A percentile compares a stretch with the other conserved stretches of the same genome.
Evolutionary conservation across 1,284 basidiomycete species (phyloP).

Genomic region (Bjerkandera adusta): DNA sequence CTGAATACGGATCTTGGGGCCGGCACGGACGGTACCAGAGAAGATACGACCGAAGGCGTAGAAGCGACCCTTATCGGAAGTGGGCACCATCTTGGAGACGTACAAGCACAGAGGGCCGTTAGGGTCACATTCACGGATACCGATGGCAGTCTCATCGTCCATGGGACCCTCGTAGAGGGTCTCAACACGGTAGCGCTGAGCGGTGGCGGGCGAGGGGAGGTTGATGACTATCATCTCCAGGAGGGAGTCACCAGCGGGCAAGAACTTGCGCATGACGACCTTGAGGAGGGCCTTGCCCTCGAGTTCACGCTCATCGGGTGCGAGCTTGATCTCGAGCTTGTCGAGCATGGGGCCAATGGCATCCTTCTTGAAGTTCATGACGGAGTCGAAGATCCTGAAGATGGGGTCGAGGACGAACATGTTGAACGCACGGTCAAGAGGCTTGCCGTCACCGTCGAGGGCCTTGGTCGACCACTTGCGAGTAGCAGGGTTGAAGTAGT

Average conservation of each 20-base stretch:
- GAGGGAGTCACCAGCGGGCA: constrained; percentile 97
- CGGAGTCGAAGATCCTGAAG: constrained; percentile 97
- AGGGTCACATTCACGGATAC: constrained; percentile 98
- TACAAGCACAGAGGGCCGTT: constrained; percentile 97
- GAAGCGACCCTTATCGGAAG: constrained; percentile 99
- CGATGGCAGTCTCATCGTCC: constrained; percentile 99
- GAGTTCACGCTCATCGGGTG: constrained; percentile 88
- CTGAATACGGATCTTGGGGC: constrained; percentile 99
- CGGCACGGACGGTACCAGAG: constrained; percentile 95
- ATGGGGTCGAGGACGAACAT: constrained; percentile 99
- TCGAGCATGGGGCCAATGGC: constrained; percentile 84
- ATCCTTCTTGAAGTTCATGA: constrained; percentile 99
- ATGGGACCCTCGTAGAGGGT: constrained; percentile 99
- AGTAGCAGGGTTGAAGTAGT: constrained; percentile 98
- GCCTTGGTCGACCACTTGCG: constrained; percentile 94
- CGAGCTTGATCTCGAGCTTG: constrained; percentile 95
- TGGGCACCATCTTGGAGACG: constrained; percentile 99
- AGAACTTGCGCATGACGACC: constrained; percentile 99
- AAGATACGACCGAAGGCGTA: constrained; percentile 99
- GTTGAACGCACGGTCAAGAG: constrained; percentile 92
- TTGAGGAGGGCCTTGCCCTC: constrained; percentile 98
- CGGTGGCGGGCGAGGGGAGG: constrained; percentile 95
- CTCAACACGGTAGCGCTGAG: constrained; percentile 98
- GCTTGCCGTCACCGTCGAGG: constrained; percentile 81
- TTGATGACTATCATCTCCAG: constrained; percentile 99